Base-by-base conservation (phyloP, 441 rosid genomes). In the Aleurites moluccanus region DNA sequence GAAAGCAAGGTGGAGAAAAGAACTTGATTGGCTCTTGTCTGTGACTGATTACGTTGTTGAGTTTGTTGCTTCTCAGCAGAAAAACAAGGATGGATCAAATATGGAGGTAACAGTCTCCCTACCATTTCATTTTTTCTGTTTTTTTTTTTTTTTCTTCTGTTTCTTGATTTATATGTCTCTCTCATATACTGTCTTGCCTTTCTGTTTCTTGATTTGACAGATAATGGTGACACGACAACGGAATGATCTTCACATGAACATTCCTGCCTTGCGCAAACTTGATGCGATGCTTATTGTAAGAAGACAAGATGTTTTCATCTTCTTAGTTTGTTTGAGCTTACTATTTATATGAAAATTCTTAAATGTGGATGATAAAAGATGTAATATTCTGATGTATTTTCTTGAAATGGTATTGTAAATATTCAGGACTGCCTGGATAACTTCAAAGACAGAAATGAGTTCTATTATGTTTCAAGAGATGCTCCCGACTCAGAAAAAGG, bases 11-110 rank as follows among this genome's bases (percentile, higher is more conserved):
- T 96, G 99, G 99, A 91, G 85, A 80, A 91, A 77, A 82, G 99
- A 94, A 77, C 84, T 90, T 0, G 91, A 88, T 66, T 94, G 91
- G 97, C 88, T 96, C 62, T 86, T 96, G 67, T 89, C 91, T n/a
- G 99, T 91, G 33, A 84, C 95, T 40, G 97, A 96, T 83, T 80
- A 90, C 78, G 79, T 96, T 56, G 98, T 96, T 59, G 98, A 96
- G 81, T 82, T 96, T 64, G 96, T 89, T 78, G 87, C 99, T 57
- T 83, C 90, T 50, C 90, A 89, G 67, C 98, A 96, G 76, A 91
- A 82, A 70, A 83, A 81, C 78, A 89, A 90, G 77, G 85, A 94
- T 62, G 99, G 98, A 60, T 77, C 83, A 27, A 85, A 73, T 70
- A 90, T 96, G 88, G 99, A 96, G 98, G 99, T 93, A 82, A 72